These are phyloP conservation scores for Neonectria punicea DNA, from an alignment of 2,329 filamentous ascomycete species.

Conservation along the genomic window DNA sequence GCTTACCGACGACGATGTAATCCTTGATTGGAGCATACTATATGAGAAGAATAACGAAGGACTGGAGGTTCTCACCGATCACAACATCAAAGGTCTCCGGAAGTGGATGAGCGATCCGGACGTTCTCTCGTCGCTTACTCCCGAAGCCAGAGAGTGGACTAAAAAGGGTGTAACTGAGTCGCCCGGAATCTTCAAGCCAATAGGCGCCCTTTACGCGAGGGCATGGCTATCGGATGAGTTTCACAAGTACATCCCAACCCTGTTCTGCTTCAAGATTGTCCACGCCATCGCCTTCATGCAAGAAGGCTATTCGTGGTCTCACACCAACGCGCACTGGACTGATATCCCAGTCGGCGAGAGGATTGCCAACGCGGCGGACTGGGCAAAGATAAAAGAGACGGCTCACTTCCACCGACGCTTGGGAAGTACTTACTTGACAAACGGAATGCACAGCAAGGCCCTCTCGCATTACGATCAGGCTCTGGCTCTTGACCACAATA, in stretches of 20 bases:
- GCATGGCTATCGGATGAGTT: slow-evolving; percentile 52
- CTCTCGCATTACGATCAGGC: slow-evolving; percentile 51
- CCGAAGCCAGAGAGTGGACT: slow-evolving; percentile 47
- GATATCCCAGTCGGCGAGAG: slow-evolving; percentile 48
- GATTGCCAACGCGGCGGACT: slow-evolving; percentile 49
- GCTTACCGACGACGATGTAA: slow-evolving; percentile 50
- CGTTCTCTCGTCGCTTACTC: slow-evolving; percentile 43
- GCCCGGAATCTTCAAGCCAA: slow-evolving; percentile 49
- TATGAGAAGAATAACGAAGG: slow-evolving; percentile 55
- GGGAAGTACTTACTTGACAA: slow-evolving; percentile 53
- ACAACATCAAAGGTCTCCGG: slow-evolving; percentile 50
- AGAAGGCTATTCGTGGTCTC: slow-evolving; percentile 50
- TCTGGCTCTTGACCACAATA: slow-evolving; percentile 50
- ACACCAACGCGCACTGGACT: slow-evolving; percentile 50
- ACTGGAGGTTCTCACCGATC: slow-evolving; percentile 54
- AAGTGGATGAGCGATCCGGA: slow-evolving; percentile 51
- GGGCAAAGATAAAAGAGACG: slow-evolving; percentile 49
- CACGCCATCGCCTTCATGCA: slow-evolving; percentile 54
- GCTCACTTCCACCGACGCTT: slow-evolving; percentile 53
- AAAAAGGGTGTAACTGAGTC: slow-evolving; percentile 38
- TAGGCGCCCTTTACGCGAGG: slow-evolving; percentile 52
- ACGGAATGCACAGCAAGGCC: slow-evolving; percentile 49
- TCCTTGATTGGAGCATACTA: slow-evolving; percentile 54
- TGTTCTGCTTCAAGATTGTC: slow-evolving; percentile 57
- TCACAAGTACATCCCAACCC: slow-evolving; percentile 51